These are phyloP conservation scores for Novymonas esmeraldas DNA, from an alignment of 208 protist genomes.

Conservation along the genomic window DNA sequence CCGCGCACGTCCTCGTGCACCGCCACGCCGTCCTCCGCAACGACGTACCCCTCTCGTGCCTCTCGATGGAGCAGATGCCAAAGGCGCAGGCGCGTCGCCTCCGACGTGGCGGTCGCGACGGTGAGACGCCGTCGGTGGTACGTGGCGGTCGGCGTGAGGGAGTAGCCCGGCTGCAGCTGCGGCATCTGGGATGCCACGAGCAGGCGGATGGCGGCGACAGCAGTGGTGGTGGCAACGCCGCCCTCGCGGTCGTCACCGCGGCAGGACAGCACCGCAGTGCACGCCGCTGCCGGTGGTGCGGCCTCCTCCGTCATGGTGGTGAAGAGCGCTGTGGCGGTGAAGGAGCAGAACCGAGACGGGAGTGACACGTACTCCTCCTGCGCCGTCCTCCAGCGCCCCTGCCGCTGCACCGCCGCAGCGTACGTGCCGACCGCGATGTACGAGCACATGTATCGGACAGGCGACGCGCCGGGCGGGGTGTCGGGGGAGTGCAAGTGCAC, in stretches of 20 bases:
- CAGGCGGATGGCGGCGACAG: conserved; percentile 37
- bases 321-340: conserved; percentile 51
- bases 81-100: conserved; percentile 60
- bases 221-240: background rate
- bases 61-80: conserved; percentile 85
- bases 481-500: conserved; percentile 41
- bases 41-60: conserved; percentile 52
- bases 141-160: conserved; percentile 66
- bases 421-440: conserved; percentile 70
- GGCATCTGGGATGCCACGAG: conserved; percentile 80
- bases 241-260: background rate
- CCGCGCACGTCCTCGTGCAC: conserved; percentile 37
- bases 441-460: conserved; percentile 64
- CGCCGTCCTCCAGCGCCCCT: conserved; percentile 43
- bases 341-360: conserved; percentile 41
- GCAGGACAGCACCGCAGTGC: conserved; percentile 27
- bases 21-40: conserved; percentile 85
- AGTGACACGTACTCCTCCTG: conserved; percentile 69
- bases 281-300: conserved; percentile 34
- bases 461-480: background rate
- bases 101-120: conserved; percentile 57
- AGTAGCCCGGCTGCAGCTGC: conserved; percentile 66
- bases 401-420: conserved; percentile 52
- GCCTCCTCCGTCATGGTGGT: conserved; percentile 50
- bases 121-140: conserved; percentile 45